These are phyloP conservation scores for Castanea mollissima DNA, from an alignment of 306 rosid species.

Conservation along the genomic window DNA sequence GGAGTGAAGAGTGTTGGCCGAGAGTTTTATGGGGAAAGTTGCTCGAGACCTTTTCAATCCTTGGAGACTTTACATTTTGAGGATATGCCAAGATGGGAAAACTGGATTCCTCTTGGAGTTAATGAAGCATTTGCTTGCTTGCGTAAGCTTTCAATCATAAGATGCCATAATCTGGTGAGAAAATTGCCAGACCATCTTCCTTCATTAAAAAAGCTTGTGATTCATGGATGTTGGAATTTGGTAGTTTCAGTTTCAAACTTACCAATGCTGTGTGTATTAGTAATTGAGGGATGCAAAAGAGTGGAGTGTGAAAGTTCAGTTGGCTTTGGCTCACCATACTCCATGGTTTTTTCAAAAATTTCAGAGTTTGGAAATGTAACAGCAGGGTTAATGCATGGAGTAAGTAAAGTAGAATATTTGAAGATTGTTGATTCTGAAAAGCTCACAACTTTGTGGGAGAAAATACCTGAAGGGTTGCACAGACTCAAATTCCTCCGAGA, in stretches of 20 bases:
- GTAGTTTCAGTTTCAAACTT: not conserved
- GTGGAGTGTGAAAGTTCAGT: not conserved
- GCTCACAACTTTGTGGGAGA: not conserved
- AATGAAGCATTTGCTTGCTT: not conserved
- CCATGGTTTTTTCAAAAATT: not conserved
- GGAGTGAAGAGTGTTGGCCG: not conserved
- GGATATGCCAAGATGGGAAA: not conserved
- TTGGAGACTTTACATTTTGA: not conserved
- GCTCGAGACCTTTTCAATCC: not conserved
- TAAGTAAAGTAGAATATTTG: not conserved
- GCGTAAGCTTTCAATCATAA: not conserved
- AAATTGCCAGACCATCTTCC: not conserved
- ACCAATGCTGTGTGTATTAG: not conserved
- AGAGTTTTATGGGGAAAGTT: slow-evolving; percentile 1
- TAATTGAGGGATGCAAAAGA: not conserved
- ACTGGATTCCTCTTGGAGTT: not conserved
- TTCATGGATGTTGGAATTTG: not conserved
- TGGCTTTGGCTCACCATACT: not conserved
- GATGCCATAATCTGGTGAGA: not conserved
- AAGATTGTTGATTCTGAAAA: not conserved
- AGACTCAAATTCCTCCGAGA: not conserved
- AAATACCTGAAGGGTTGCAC: not conserved
- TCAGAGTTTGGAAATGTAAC: not conserved
- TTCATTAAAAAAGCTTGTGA: not conserved
- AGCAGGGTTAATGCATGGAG: not conserved